phyloP scores from a whole-genome alignment of 805 yeast species.

The Teunomyces lycoperdinae region DNA sequence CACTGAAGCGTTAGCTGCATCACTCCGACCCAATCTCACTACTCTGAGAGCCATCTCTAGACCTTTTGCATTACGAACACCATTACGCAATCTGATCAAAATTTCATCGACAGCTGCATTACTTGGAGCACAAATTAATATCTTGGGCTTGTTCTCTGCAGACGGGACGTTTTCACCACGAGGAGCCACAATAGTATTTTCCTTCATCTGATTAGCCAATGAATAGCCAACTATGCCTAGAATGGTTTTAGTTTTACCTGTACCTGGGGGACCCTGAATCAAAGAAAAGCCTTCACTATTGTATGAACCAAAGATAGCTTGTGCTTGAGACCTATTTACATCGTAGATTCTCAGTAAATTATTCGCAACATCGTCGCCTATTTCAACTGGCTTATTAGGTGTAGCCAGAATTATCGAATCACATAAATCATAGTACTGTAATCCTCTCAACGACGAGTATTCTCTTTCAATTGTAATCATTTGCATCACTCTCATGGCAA shows the following conservation, averaged over 20 bases:
- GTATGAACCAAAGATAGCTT: slow-evolving; percentile 76
- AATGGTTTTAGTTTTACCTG: slow-evolving; percentile 95
- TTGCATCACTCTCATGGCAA: slow-evolving; percentile 74
- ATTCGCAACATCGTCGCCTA: slow-evolving; percentile 37
- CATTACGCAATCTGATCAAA: slow-evolving; percentile 74
- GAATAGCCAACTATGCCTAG: slow-evolving; percentile 84
- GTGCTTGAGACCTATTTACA: slow-evolving; percentile 88
- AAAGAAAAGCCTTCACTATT: slow-evolving; percentile 73
- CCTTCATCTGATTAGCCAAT: slow-evolving; percentile 36
- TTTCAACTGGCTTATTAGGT: slow-evolving; percentile 46
- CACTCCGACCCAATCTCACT: slow-evolving; percentile 87
- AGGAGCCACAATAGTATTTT: slow-evolving; percentile 19
- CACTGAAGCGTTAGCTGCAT: slow-evolving; percentile 80
- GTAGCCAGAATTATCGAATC: slow-evolving; percentile 62
- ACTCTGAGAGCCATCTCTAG: slow-evolving; percentile 55
- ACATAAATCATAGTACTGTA: slow-evolving; percentile 77
- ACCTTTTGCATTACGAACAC: slow-evolving; percentile 61
- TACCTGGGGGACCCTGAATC: slow-evolving; percentile 98
- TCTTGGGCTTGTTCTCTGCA: slow-evolving; percentile 37
- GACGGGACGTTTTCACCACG: slow-evolving; percentile 15
- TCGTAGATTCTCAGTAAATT: slow-evolving; percentile 47
- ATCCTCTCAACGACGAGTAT: slow-evolving; percentile 75
- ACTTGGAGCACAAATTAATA: slow-evolving; percentile 94
- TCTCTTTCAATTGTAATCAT: slow-evolving; percentile 94
- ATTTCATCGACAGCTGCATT: slow-evolving; percentile 98